Evolutionary conservation across 495 filamentous ascomycete species (phyloP).

Genomic region (Haplographium delicatum): DNA sequence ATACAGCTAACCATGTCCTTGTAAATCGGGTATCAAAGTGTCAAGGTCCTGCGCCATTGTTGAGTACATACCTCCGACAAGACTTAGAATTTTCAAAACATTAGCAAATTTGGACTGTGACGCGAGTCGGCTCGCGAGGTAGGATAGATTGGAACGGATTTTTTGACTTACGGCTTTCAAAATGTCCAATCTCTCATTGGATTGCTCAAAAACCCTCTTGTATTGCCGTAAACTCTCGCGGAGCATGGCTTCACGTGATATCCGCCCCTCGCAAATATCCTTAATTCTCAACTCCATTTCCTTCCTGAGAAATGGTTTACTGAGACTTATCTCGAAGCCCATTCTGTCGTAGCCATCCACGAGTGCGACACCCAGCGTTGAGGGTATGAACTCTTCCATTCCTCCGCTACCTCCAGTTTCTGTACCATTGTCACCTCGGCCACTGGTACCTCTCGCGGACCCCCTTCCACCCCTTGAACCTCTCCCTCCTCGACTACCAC

Average conservation of each 20-base stretch:
- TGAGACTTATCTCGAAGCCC: slow-evolving; percentile 80
- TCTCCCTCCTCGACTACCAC: slow-evolving; percentile 40
- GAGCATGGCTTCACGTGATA: slow-evolving; percentile 66
- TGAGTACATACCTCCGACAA: slow-evolving; percentile 24
- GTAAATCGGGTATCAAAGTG: slow-evolving; percentile 4
- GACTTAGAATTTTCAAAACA: slow-evolving; percentile 10
- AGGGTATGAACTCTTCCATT: slow-evolving; percentile 84
- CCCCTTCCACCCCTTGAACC: slow-evolving; percentile 33
- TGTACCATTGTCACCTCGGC: slow-evolving; percentile 55
- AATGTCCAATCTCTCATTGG: slow-evolving; percentile 63
- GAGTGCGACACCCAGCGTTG: slow-evolving; percentile 80
- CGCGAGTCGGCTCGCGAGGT: no score
- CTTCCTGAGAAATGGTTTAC: slow-evolving; percentile 96
- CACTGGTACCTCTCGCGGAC: slow-evolving; percentile 32
- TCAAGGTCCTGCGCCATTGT: slow-evolving; percentile 13
- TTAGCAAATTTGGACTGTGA: neutral
- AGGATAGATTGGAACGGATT: neutral
- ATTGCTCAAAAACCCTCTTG: slow-evolving; percentile 73
- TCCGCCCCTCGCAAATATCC: slow-evolving; percentile 85
- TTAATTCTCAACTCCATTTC: slow-evolving; percentile 97
- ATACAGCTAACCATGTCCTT: neutral
- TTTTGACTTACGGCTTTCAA: slow-evolving; percentile 47
- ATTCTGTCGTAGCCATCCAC: slow-evolving; percentile 92
- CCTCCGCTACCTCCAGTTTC: slow-evolving; percentile 44
- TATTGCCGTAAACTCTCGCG: slow-evolving; percentile 79